phyloP scores from a whole-genome alignment of 108 stramenopile genomes.

The Hondaea fermentalgiana region DNA sequence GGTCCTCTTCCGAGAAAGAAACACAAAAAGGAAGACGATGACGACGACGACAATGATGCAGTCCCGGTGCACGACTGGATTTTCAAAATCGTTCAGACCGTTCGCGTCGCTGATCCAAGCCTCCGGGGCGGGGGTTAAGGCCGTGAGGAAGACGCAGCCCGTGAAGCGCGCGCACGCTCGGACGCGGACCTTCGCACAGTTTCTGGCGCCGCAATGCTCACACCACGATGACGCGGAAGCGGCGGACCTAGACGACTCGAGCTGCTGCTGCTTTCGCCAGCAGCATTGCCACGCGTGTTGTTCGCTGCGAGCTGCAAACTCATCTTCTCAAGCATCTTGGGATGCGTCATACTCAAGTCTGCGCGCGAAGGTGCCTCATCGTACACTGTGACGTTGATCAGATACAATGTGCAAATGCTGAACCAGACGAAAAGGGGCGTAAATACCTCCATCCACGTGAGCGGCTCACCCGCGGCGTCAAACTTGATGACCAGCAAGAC shows the following conservation, averaged over 20 bases:
- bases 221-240: background rate
- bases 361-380: background rate
- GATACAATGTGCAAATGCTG: background rate
- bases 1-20: too few relatives aligned
- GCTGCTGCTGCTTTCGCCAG: background rate
- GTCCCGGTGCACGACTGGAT: too few relatives aligned
- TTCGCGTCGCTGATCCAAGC: too few relatives aligned
- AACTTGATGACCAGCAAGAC: slow-evolving; percentile 5
- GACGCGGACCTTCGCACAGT: background rate
- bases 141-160: background rate
- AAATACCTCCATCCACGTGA: background rate
- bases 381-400: background rate
- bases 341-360: background rate
- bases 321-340: background rate
- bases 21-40: too few relatives aligned
- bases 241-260: background rate
- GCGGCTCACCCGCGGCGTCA: background rate
- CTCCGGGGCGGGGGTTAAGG: background rate
- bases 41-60: too few relatives aligned
- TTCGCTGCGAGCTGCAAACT: background rate
- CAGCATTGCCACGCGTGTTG: background rate
- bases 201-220: background rate
- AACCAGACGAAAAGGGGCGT: background rate
- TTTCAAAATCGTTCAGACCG: too few relatives aligned
- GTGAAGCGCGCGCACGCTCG: background rate